Base-by-base conservation (phyloP, 2,329 filamentous ascomycete species). In the Verticillium nonalfalfae region DNA sequence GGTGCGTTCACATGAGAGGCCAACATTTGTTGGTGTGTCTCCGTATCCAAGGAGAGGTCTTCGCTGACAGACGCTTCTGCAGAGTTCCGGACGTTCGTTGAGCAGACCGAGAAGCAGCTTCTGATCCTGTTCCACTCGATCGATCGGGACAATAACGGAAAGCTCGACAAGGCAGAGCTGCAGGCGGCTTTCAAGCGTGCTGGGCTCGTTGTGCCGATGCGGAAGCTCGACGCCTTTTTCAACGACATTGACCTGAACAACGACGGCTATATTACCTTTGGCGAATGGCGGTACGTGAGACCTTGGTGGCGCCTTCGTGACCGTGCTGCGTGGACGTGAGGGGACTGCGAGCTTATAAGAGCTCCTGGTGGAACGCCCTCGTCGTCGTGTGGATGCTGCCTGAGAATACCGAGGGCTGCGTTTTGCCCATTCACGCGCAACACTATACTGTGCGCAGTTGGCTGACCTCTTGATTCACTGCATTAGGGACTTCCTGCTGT, bases 31-130 rank as follows among this genome's bases (percentile, higher is more conserved):
- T 26, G 26, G 56, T 58, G 15, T 61, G 33, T 39, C 52, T 26
- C 26, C 26, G 26, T 3, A 26, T 26, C 26, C 26, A 26, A 26
- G 26, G 26, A 26, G 57, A 56, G 59, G 59, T 56, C 50, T 61
- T 26, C 26, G 54, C 63, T 61, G 40, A 62, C 60, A 60, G 61
- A 62, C 38, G 13, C 26, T 60, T n/a, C 15, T 60, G 56, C 73
- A 95, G 95, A 99, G 79, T 99, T 99, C 72, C 89, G 88, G 66
- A 83, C 81, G 52, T 98, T 98, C 71, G 92, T 98, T 71, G 85
- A 93, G 70, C 85, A 90, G 62, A 93, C 95, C 52, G 95, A 99
- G 75, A 85, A 85, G 63, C 89, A 97, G 74, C 85, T 99, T 13
- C 88, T 86, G 74, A 75, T 83, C 60, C 85, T 99, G 26, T 99